Conservation (phyloP, 495 filamentous ascomycete genomes). For the Penicillium flavigenum region DNA sequence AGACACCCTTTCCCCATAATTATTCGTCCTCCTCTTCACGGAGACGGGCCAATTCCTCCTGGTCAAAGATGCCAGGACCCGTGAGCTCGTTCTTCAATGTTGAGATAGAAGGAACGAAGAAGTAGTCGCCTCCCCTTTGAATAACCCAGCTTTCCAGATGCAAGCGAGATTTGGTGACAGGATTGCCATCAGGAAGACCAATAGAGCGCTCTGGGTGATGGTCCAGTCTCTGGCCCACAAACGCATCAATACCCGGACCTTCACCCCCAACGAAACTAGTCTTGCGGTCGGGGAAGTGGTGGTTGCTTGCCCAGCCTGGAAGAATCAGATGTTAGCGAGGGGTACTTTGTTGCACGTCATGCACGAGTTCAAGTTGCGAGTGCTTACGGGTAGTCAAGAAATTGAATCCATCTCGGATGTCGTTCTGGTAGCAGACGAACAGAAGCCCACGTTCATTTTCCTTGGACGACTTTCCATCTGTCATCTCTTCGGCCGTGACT, state of each 20-base stretch:
- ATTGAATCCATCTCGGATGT: constrained; percentile 29
- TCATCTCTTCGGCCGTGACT: constrained; percentile 11
- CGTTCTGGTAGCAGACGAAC: constrained; percentile 28
- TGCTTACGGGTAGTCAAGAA: constrained; percentile 24
- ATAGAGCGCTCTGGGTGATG: constrained; percentile 21
- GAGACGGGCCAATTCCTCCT: not conserved
- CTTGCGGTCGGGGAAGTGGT: constrained; percentile 20
- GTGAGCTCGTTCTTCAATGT: constrained; percentile 4
- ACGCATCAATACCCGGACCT: constrained; percentile 24
- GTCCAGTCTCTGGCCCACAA: constrained; percentile 22
- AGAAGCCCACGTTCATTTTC: constrained; percentile 20
- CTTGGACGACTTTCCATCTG: not conserved
- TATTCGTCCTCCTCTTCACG: not conserved
- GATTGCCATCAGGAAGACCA: constrained; percentile 14
- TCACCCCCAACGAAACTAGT: constrained; percentile 1
- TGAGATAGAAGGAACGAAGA: constrained; percentile 25
- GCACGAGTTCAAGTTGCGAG: not conserved
- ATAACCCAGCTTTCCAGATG: constrained; percentile 18
- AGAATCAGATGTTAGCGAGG: not conserved
- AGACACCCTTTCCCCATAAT: too few relatives aligned
- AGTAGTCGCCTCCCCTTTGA: constrained; percentile 27
- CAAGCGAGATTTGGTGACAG: too few relatives aligned
- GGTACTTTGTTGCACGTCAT: not conserved
- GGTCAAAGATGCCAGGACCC: constrained; percentile 8
- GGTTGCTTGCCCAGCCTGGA: constrained; percentile 28